Base-by-base conservation (phyloP, 768 basidiomycete species). In the Hortiboletus campestris region DNA sequence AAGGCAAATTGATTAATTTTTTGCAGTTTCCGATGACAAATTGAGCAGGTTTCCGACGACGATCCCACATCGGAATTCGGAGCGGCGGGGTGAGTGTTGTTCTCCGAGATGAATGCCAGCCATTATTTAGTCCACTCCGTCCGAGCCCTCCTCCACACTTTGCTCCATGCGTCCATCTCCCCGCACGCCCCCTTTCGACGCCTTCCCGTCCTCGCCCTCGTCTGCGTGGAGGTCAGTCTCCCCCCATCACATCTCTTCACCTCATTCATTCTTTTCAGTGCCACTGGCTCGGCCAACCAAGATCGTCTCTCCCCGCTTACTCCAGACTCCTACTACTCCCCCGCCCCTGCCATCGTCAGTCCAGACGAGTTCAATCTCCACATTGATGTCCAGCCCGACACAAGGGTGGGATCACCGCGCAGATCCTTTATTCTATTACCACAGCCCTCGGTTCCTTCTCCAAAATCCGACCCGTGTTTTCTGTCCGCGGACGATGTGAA, bases 161-260 rank as follows among this genome's bases (percentile, higher is more conserved):
- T 45, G 11, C 39, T 39, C 35, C 35, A 60, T 63, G 57, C 47
- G 16, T n/a, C 51, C 51, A 43, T 39, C 53, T 22, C 25, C 49
- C 8, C 17, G 17, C 45, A 19, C 49, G 35, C 52, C 32, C 32
- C 40, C 29, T 12, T 28, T 31, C 43, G 46, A 49, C n/a, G 52
- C 47, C 25, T 36, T 59, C 17, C 49, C 62, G 34, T 46, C 59
- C 7, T 59, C 70, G 2, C 67, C 68, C n/a, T 54, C 55, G 44
- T 70, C 67, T 29, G 38, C 52, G 16, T 60, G 54, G 55, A 71
- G 69, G 69, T 71, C 35, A 10, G 69, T 51, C 22, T 41, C 13
- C n/a, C 20, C n/a, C 44, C 22, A 12, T 31, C 16, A 22, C 40
- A 11, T 9, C 46, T 7, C 17, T 32, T 53, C 4, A 14, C 0